Percentiles rank a stretch among this genome's conserved stretches.
phyloP scores from a whole-genome alignment of 2,329 filamentous ascomycete species.

The Thelonectria olida region DNA sequence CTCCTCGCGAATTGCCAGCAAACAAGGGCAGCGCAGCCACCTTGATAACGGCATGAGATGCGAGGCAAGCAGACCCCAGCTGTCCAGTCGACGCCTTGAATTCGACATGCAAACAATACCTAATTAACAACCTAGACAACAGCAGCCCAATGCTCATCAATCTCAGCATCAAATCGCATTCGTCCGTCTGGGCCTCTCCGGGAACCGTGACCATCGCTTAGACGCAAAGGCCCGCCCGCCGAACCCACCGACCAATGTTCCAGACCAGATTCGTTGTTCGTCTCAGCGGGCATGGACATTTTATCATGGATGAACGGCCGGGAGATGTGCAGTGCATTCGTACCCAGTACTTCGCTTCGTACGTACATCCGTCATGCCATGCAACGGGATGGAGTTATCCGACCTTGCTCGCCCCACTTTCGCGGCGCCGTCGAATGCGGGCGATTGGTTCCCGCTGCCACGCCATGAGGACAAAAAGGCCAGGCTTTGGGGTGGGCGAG shows the following conservation, averaged over 20 bases:
- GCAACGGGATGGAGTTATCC: slow-evolving; percentile 7
- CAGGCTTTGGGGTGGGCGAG: background rate
- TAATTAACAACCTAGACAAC: no score
- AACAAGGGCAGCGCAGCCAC: slow-evolving; percentile 7
- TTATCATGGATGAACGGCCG: background rate
- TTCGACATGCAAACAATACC: no score
- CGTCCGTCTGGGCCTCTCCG: no score
- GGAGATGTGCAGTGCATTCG: background rate
- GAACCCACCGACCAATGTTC: no score
- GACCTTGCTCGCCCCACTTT: slow-evolving; percentile 21
- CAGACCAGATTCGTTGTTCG: no score
- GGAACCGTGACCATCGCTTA: background rate
- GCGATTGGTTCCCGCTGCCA: slow-evolving; percentile 37
- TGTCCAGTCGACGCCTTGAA: background rate
- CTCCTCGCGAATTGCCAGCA: background rate
- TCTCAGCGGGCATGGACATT: no score
- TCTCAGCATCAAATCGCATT: background rate
- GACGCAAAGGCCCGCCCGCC: background rate
- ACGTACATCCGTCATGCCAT: no score
- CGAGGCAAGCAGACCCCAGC: slow-evolving; percentile 9
- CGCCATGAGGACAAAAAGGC: slow-evolving; percentile 31
- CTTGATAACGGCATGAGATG: slow-evolving; percentile 6
- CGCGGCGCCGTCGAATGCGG: slow-evolving; percentile 17
- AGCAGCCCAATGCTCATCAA: no score
- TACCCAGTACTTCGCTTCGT: no score